Evolutionary conservation across 2,329 filamentous ascomycete genomes (phyloP).

Genomic region (Epichloe uncinata): DNA sequence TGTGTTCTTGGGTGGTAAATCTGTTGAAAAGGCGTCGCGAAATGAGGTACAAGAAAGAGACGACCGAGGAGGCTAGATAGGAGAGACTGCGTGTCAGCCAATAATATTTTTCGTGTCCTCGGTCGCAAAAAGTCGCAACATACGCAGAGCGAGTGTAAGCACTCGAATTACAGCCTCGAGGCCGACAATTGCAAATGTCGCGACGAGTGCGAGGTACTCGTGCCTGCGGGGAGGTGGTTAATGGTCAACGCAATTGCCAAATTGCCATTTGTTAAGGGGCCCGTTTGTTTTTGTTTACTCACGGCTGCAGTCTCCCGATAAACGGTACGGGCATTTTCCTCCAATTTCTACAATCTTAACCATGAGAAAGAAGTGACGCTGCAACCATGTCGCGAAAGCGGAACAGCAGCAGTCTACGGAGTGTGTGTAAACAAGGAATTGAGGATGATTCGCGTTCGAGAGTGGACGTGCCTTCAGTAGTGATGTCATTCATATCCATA

Average conservation of each 20-base stretch:
- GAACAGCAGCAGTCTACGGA: not conserved
- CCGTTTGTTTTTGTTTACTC: constrained; percentile 14
- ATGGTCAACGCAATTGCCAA: constrained; percentile 3
- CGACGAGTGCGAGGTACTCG: constrained; percentile 79
- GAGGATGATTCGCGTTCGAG: constrained; percentile 1
- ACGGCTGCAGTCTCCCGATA: constrained; percentile 39
- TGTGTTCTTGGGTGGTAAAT: constrained; percentile 56
- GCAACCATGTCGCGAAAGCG: constrained; percentile 2
- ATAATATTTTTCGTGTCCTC: constrained; percentile 3
- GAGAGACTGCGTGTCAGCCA: constrained; percentile 23
- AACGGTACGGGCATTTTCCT: constrained; percentile 38
- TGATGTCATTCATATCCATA: constrained; percentile 10
- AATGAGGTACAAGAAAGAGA: constrained; percentile 67
- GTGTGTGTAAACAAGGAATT: not conserved
- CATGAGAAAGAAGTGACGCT: not conserved
- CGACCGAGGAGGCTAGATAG: constrained; percentile 56
- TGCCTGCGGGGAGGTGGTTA: constrained; percentile 31
- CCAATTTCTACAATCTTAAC: no score
- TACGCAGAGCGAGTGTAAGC: constrained; percentile 78
- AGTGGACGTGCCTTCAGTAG: not conserved
- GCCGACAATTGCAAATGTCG: constrained; percentile 69
- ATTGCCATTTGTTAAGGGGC: not conserved
- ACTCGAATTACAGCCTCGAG: constrained; percentile 75
- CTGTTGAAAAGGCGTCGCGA: constrained; percentile 75
- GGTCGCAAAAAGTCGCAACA: constrained; percentile 20